Percentiles rank a stretch among this genome's conserved stretches.
Conservation (phyloP, 208 protist species). For the Entamoeba nuttalli region DNA sequence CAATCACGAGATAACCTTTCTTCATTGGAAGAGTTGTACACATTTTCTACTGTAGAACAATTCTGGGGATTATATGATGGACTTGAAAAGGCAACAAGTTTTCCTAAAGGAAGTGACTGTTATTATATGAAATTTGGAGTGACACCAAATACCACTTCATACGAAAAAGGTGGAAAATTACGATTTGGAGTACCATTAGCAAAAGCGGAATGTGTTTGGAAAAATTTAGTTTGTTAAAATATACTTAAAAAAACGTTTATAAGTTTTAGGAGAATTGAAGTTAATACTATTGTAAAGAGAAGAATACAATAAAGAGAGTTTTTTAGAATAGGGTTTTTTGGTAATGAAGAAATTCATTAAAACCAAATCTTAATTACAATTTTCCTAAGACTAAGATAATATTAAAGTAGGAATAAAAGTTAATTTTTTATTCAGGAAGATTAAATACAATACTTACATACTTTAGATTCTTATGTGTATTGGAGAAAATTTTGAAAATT, state of each 20-base stretch:
- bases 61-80: background rate
- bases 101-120: background rate
- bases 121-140: background rate
- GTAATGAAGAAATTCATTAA: no score
- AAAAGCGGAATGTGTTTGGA: background rate
- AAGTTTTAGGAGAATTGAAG: no score
- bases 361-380: no score
- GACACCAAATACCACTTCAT: background rate
- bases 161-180: background rate
- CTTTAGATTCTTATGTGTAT: background rate
- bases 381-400: no score
- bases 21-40: background rate
- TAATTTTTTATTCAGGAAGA: no score
- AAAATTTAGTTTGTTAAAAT: no score
- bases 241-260: no score
- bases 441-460: background rate
- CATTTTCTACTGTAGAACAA: background rate
- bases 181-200: background rate
- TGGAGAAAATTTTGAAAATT: background rate
- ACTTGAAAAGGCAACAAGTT: background rate
- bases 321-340: no score
- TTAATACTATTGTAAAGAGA: no score
- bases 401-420: no score
- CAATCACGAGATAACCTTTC: background rate
- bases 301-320: no score